Evolutionary conservation across 257 asterid species (phyloP).

Genomic region (Lycium barbarum): DNA sequence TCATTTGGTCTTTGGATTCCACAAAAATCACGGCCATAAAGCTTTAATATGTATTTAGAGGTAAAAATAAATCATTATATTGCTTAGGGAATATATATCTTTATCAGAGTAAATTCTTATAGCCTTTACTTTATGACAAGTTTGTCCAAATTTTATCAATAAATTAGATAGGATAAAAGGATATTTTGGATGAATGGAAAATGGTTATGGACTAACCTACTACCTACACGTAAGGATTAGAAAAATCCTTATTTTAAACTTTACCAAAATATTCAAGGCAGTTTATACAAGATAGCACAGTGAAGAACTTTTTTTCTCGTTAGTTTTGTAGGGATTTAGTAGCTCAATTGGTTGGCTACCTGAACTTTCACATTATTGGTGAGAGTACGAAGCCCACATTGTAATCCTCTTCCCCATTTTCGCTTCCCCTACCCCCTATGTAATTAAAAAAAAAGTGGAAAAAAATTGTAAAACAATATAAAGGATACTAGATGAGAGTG

Average conservation of each 20-base stretch:
- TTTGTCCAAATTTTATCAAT: background rate
- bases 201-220: background rate
- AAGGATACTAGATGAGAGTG: no score
- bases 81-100: background rate
- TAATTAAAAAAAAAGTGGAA: no score
- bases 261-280: background rate
- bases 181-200: background rate
- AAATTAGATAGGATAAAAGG: background rate
- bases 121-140: background rate
- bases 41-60: background rate
- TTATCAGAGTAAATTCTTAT: background rate
- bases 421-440: no score
- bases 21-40: background rate
- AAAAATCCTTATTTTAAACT: background rate
- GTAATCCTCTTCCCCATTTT: no score
- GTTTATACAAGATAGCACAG: background rate
- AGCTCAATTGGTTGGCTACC: no score
- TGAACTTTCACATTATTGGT: no score
- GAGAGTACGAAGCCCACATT: no score
- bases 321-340: background rate
- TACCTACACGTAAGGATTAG: background rate
- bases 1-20: background rate
- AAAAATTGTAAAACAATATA: no score
- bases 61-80: background rate
- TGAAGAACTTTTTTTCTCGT: background rate